Evolutionary conservation across 352 stramenopile genomes (phyloP), one percentile per base, ranked within the genome.

Genomic region (Pythium brachiatum): DNA sequence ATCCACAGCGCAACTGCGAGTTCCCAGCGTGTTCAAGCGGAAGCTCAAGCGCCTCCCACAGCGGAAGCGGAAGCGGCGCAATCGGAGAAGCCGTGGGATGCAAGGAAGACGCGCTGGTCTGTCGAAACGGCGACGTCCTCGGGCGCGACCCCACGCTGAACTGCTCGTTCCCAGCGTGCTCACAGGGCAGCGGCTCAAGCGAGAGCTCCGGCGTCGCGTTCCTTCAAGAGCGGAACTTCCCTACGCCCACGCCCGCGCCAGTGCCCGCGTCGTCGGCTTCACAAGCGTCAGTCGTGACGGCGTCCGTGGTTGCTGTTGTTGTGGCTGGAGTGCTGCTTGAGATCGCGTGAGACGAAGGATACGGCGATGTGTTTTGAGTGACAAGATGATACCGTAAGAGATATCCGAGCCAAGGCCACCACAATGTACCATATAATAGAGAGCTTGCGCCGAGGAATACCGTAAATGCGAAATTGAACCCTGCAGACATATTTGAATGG

Each of bases 1-100:
- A 83, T 25, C 70, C 66, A 7, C 23, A 57, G 2, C 66, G 71
- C 23, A 47, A 74, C 44, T 78, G 80, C 64, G n/a, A 73, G 13
- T 83, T 72, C 57, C 57, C 63, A 31, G 15, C 20, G 39, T 70
- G 63, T 36, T 43, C 23, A 25, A 18, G 36, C n/a, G 36, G 36
- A 3, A 44, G 36, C 16, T 9, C 16, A 18, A 44, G 36, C 36
- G 16, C 36, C 16, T n/a, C n/a, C n/a, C n/a, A n/a, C n/a, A n/a
- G n/a, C n/a, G n/a, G n/a, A n/a, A n/a, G n/a, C n/a, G n/a, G n/a
- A n/a, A n/a, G n/a, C n/a, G n/a, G n/a, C n/a, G n/a, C n/a, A n/a
- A n/a, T n/a, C n/a, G n/a, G n/a, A n/a, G n/a, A n/a, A n/a, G n/a
- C n/a, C n/a, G n/a, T n/a, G n/a, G n/a, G n/a, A n/a, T n/a, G n/a